Conservation (phyloP, 2,329 filamentous ascomycete species). For the Lecanicillium sp. region DNA sequence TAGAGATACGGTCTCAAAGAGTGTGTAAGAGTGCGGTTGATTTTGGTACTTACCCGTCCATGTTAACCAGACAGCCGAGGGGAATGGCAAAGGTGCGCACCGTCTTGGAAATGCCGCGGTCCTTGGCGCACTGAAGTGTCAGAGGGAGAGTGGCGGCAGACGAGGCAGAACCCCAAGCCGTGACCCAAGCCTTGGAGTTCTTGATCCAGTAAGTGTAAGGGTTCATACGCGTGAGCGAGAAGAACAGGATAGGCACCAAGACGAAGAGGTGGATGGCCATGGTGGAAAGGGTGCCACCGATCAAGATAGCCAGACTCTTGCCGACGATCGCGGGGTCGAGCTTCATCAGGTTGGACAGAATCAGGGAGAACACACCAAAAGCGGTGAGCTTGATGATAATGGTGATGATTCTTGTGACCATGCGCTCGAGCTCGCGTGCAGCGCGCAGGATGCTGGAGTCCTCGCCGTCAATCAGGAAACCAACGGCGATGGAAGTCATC, state of each 20-base stretch:
- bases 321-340: slow-evolving; percentile 40
- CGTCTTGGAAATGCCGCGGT: slow-evolving; percentile 31
- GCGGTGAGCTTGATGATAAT: slow-evolving; percentile 41
- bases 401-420: slow-evolving; percentile 38
- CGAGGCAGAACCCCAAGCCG: slow-evolving; percentile 46
- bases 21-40: not conserved
- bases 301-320: slow-evolving; percentile 40
- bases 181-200: slow-evolving; percentile 43
- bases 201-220: slow-evolving; percentile 40
- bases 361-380: slow-evolving; percentile 45
- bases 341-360: slow-evolving; percentile 42
- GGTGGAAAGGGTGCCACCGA: slow-evolving; percentile 35
- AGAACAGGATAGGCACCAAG: slow-evolving; percentile 35
- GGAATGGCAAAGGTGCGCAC: slow-evolving; percentile 39
- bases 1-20: slow-evolving; percentile 9
- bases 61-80: slow-evolving; percentile 41
- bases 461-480: slow-evolving; percentile 32
- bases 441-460: slow-evolving; percentile 31
- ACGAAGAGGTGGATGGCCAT: slow-evolving; percentile 41
- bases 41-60: slow-evolving; percentile 31
- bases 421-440: slow-evolving; percentile 37
- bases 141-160: slow-evolving; percentile 44
- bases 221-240: slow-evolving; percentile 32
- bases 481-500: slow-evolving; percentile 37
- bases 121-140: slow-evolving; percentile 33